Conservation (phyloP, 1,284 basidiomycete species). For the Megacollybia platyphylla region DNA sequence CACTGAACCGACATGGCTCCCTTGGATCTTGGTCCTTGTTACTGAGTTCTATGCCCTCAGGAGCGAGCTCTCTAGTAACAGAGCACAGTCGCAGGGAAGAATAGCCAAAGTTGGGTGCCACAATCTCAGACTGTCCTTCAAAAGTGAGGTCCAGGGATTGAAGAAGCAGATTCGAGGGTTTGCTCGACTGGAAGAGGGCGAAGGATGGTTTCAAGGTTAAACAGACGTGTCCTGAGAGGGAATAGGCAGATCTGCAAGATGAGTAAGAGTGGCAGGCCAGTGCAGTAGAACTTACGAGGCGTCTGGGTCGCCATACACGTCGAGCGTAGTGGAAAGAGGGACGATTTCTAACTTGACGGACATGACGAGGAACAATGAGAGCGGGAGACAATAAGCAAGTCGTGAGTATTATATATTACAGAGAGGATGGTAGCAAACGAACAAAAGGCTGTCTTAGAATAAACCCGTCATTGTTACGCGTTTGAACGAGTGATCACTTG, state of each 20-base stretch:
- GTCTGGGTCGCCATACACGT: constrained; percentile 61
- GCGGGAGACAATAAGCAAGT: constrained; percentile 9
- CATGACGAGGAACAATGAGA: constrained; percentile 25
- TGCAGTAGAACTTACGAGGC: constrained; percentile 33
- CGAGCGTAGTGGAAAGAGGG: constrained; percentile 36
- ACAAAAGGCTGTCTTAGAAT: neutral
- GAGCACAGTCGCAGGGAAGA: constrained; percentile 49
- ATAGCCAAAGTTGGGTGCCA: constrained; percentile 48
- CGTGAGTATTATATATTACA: constrained; percentile 4
- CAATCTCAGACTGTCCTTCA: constrained; percentile 63
- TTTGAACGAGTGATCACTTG: neutral
- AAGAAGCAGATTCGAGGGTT: constrained; percentile 37
- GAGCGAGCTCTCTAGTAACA: constrained; percentile 48
- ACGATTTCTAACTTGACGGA: constrained; percentile 48
- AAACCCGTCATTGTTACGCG: neutral
- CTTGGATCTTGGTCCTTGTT: constrained; percentile 47
- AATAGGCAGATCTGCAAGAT: constrained; percentile 51
- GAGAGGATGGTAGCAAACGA: neutral
- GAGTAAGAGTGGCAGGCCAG: constrained; percentile 6
- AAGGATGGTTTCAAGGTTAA: constrained; percentile 36
- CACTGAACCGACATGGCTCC: constrained; percentile 26
- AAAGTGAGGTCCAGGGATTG: constrained; percentile 60
- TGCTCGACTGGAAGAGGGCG: constrained; percentile 36
- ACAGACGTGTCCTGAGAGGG: constrained; percentile 61
- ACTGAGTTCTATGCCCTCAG: constrained; percentile 42